Percentiles rank a stretch among this genome's conserved stretches.
These are phyloP conservation scores for Rhizophora apiculata DNA, from an alignment of 345 rosid genomes.

Conservation along the genomic window DNA sequence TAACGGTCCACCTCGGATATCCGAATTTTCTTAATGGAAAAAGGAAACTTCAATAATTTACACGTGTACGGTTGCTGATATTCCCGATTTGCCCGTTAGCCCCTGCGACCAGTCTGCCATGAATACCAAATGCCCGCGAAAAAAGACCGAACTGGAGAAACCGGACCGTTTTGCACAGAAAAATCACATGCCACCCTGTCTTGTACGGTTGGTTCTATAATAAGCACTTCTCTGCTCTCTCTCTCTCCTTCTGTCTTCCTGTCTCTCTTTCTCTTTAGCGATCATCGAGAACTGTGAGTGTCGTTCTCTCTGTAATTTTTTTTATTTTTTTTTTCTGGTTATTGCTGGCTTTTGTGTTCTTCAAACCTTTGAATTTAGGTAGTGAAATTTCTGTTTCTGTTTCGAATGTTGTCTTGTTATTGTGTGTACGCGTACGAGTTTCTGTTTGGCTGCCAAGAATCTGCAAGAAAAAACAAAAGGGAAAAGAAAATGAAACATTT, in stretches of 20 bases:
- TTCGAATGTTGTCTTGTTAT: neutral
- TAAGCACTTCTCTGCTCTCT: neutral
- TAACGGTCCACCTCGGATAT: no score
- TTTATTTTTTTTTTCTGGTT: no score
- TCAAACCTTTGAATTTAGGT: neutral
- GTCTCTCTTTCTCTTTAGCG: neutral
- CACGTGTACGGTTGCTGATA: slow-evolving; percentile 8
- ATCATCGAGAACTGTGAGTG: neutral
- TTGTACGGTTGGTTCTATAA: neutral
- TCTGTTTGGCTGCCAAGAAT: slow-evolving; percentile 16
- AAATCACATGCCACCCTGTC: neutral
- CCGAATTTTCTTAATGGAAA: neutral
- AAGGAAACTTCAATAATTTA: neutral
- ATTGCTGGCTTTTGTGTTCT: no score
- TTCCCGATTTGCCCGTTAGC: neutral
- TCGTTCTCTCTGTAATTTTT: neutral
- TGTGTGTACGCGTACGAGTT: neutral
- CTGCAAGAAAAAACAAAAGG: neutral
- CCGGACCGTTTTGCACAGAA: slow-evolving; percentile 4
- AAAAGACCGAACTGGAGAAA: slow-evolving; percentile 6
- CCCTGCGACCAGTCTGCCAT: neutral
- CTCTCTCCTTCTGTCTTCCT: no score
- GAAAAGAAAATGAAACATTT: no score
- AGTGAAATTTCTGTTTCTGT: neutral
- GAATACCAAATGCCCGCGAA: neutral